Evolutionary conservation across 352 stramenopile species (phyloP).

Genomic region (Phytopythium oedochilum): DNA sequence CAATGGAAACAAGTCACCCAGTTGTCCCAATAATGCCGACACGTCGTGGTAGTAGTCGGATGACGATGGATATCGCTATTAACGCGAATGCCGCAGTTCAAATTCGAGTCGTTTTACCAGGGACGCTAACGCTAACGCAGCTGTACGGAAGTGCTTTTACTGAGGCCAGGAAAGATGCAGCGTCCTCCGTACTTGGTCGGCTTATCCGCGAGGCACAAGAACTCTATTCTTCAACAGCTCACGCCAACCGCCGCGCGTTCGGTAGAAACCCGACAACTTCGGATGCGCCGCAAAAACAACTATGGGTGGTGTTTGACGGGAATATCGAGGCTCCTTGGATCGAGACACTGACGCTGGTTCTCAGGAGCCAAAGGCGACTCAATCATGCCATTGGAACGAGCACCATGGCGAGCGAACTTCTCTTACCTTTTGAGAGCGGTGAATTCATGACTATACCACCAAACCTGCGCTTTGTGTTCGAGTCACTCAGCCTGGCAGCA

Average conservation of each 20-base stretch:
- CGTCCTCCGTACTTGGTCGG: slow-evolving; percentile 28
- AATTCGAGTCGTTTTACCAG: slow-evolving; percentile 26
- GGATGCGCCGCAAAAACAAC: slow-evolving; percentile 9
- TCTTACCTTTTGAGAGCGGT: slow-evolving; percentile 29
- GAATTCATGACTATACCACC: slow-evolving; percentile 58
- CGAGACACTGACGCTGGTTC: slow-evolving; percentile 27
- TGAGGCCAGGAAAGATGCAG: slow-evolving; percentile 22
- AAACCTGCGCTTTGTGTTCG: slow-evolving; percentile 61
- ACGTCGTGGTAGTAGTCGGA: background rate
- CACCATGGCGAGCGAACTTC: background rate
- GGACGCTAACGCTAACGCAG: slow-evolving; percentile 34
- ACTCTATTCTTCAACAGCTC: slow-evolving; percentile 1
- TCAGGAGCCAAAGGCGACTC: slow-evolving; percentile 4
- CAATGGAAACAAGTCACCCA: too few relatives aligned
- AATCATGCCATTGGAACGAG: background rate
- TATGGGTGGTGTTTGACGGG: slow-evolving; percentile 49
- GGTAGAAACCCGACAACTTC: background rate
- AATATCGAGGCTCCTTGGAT: slow-evolving; percentile 30
- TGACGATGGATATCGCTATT: background rate
- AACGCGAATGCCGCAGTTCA: slow-evolving; percentile 6
- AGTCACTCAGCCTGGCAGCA: slow-evolving; percentile 31
- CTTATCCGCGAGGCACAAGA: slow-evolving; percentile 31
- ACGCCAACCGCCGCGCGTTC: background rate
- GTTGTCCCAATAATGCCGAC: too few relatives aligned
- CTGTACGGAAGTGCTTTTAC: slow-evolving; percentile 35